Evolutionary conservation across 2,329 filamentous ascomycete species (phyloP), one percentile per base, ranked within the genome.

Genomic region (Penicillium sp.): DNA sequence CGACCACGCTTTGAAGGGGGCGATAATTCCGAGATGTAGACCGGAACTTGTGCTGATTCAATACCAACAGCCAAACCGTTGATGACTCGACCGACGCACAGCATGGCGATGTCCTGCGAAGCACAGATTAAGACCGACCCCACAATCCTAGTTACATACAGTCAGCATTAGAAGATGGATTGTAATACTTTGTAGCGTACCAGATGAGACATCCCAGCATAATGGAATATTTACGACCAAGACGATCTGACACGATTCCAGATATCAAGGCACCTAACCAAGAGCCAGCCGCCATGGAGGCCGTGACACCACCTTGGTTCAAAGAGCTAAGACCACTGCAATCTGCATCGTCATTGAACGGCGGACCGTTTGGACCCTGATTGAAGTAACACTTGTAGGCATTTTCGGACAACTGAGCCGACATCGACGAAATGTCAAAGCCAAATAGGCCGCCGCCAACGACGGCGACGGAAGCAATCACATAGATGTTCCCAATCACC

Each of bases 31-130:
- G 85, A 82, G 62, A 88, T 84, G 72, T 90, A 90, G 23, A 90
- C 83, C 0, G 86, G 87, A 1, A 90, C 88, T 65, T 90, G 79
- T 3, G 88, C 85, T 16, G 87, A 90, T 62, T 85, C 84, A 63
- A 92, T 90, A 58, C 89, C 90, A 50, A 92, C 87, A 58, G 86
- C 86, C 61, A 91, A 68, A 39, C 90, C 90, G 56, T 88, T 87
- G 69, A 92, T 83, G 59, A 87, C 77, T 62, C 90, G 85, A 3
- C 89, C 89, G 2, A 83, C 82, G 56, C 89, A 85, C 13, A 92
- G 80, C 86, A 92, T 90, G 27, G 77, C 80, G 47, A 91, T 82
- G 65, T 86, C 86, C 64, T 88, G 82, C 1, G 88, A 72, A 1
- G 86, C 84, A 50, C 81, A 83, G 68, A 85, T 82, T 51, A 90